Conservation (phyloP, 345 rosid species). For the Firmiana major region DNA sequence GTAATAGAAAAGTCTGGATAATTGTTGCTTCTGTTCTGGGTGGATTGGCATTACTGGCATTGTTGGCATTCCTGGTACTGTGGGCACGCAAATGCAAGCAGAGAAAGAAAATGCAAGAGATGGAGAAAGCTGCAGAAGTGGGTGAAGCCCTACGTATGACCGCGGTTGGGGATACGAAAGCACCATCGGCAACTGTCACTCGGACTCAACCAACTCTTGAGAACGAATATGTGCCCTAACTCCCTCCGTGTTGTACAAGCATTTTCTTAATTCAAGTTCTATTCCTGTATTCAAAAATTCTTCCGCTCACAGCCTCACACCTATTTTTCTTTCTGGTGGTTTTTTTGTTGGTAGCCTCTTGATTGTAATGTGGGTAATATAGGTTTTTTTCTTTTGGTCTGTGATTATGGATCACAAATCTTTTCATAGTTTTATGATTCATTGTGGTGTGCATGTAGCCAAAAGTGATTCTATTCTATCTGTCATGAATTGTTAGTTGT, state of each 20-base stretch:
- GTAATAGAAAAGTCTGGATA: constrained; percentile 48
- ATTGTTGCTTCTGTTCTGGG: constrained; percentile 78
- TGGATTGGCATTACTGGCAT: constrained; percentile 49
- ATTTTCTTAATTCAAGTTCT: constrained; percentile 37
- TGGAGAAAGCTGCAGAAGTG: constrained; percentile 92
- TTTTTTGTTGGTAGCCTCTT: constrained; percentile 27
- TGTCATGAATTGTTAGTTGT: constrained; percentile 46
- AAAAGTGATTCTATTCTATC: constrained; percentile 37
- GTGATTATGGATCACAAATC: constrained; percentile 21
- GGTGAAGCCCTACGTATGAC: constrained; percentile 91
- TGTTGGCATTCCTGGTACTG: constrained; percentile 44
- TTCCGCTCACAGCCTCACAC: constrained; percentile 41
- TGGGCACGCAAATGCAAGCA: constrained; percentile 60
- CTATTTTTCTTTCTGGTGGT: constrained; percentile 21
- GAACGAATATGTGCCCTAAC: constrained; percentile 73
- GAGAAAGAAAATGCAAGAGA: constrained; percentile 61
- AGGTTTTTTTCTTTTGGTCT: constrained; percentile 31
- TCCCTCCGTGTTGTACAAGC: constrained; percentile 24
- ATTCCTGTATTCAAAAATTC: constrained; percentile 41
- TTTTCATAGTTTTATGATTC: constrained; percentile 44
- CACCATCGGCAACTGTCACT: constrained; percentile 75
- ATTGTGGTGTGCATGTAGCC: constrained; percentile 43
- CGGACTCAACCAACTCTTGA: constrained; percentile 93
- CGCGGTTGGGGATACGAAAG: constrained; percentile 73
- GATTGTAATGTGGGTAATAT: constrained; percentile 38